A percentile compares a stretch with the other conserved stretches of the same genome.
These are phyloP conservation scores for Schrenkiella parvula DNA, from an alignment of 345 rosid genomes.

Conservation along the genomic window DNA sequence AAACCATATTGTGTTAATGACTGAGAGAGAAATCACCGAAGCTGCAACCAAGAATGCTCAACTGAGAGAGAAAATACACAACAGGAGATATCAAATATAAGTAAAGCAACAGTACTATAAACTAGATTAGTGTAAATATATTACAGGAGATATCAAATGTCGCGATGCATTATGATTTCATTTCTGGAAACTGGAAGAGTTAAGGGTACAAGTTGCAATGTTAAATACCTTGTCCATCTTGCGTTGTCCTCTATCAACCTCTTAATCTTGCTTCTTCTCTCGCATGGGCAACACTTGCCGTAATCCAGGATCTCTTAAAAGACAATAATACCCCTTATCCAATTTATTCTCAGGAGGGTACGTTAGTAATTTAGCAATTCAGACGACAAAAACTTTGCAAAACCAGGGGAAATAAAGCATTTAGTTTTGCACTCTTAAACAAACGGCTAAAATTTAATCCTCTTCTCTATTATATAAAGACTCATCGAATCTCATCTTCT, in stretches of 20 bases:
- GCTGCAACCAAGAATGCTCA: too few species aligned
- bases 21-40: not conserved
- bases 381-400: not conserved
- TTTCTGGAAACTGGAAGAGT: too few species aligned
- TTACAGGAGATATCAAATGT: too few species aligned
- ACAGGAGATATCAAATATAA: too few species aligned
- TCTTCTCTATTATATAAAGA: constrained; percentile 3
- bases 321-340: not conserved
- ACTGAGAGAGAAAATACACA: too few species aligned
- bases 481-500: not conserved
- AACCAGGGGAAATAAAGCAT: not conserved
- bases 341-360: not conserved
- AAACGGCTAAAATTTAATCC: not conserved
- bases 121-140: too few species aligned
- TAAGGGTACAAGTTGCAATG: too few species aligned
- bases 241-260: too few species aligned
- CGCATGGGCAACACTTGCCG: not conserved
- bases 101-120: too few species aligned
- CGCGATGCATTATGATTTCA: too few species aligned
- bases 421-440: constrained; percentile 17
- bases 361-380: not conserved
- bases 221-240: too few species aligned
- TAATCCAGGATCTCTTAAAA: not conserved
- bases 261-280: too few species aligned
- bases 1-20: not conserved